phyloP scores from a whole-genome alignment of 306 rosid genomes.

The Herpetospermum pedunculosum region DNA sequence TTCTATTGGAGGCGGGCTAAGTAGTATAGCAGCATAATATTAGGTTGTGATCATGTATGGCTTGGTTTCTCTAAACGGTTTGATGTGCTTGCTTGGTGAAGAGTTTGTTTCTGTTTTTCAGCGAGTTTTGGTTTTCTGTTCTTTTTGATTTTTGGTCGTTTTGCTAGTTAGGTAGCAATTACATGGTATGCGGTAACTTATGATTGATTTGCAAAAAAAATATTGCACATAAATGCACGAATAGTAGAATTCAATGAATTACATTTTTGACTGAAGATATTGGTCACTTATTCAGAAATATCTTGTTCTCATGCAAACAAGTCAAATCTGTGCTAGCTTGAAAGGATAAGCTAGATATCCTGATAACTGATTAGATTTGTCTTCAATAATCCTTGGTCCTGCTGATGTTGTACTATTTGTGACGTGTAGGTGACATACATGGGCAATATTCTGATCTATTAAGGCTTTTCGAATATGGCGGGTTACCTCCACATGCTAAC shows the following conservation, averaged over 20 bases:
- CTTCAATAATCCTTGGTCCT: neutral
- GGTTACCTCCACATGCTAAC: slow-evolving; percentile 86
- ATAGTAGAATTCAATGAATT: neutral
- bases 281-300: neutral
- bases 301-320: neutral
- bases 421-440: slow-evolving; percentile 71
- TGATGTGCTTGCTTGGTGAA: neutral
- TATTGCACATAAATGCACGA: neutral
- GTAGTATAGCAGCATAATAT: neutral
- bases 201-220: neutral
- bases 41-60: neutral
- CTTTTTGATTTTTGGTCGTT: neutral
- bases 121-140: neutral
- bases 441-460: slow-evolving; percentile 94
- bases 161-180: neutral
- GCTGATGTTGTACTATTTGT: slow-evolving; percentile 9
- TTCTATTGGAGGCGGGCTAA: neutral
- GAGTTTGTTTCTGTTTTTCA: neutral
- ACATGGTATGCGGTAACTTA: neutral
- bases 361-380: neutral
- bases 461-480: slow-evolving; percentile 91
- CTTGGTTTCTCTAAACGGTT: neutral
- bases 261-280: neutral
- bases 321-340: neutral
- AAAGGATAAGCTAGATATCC: neutral